Base-by-base conservation (phyloP, 441 rosid genomes). In the Corymbia citriodora region DNA sequence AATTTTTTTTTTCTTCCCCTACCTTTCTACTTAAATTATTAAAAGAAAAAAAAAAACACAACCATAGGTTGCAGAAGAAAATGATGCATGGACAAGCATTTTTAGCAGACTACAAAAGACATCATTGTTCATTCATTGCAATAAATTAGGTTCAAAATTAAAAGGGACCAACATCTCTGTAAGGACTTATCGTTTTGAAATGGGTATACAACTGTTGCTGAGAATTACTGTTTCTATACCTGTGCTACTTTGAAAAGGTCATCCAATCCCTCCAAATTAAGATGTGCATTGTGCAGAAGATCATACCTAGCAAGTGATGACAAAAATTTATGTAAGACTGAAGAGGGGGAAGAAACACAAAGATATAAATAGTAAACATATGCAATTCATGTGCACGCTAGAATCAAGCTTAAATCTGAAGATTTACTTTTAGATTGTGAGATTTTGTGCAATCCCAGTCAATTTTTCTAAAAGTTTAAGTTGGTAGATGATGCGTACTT, bases 231-330 rank as follows among this genome's bases (percentile, higher is more conserved):
- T 14, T 55, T 54, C 49, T 36, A 40, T 61, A 87, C 88, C 88
- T 87, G 88, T 33, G 88, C 88, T 54, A 87, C 88, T 55, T 61
- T 87, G 59, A 87, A 87, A 55, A 87, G 88, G 50, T 87, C 88
- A 87, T 87, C 65, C 70, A 87, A 61, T 54, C 88, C 68, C 65
- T 87, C 88, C 27, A 87, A 70, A 87, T 87, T 87, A 61, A 87
- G 88, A 87, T 87, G 88, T 87, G 88, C 65, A 87, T 87, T 87
- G 88, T 87, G 88, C 36, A 87, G 65, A 87, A 87, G 88, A 87
- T 87, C 88, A 33, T 87, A 87, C 55, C 88, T 87, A 40, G 49
- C 45, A 53, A 48, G 70, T 79, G 85, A 79, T 79, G 85, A 79
- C 5, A 25, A 21, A 74, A 79, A 79, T 16, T 79, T 12, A 12